Conservation (phyloP, 257 asterid species). For the Knoxia roxburghii region DNA sequence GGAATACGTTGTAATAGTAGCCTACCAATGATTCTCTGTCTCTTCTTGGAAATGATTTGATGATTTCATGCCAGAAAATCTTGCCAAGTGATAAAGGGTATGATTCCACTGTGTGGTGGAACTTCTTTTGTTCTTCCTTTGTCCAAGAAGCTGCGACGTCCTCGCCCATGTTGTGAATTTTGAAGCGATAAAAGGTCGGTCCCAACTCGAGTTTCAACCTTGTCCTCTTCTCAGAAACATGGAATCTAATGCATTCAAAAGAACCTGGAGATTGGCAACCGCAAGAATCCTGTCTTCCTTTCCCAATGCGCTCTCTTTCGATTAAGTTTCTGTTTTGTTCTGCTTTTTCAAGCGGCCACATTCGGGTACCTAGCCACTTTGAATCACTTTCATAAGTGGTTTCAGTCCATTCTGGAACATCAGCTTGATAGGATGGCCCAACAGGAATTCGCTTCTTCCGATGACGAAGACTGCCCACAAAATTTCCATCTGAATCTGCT, state of each 20-base stretch:
- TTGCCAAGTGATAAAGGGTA: slow-evolving; percentile 20
- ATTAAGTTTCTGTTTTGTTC: slow-evolving; percentile 28
- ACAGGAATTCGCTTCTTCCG: slow-evolving; percentile 8
- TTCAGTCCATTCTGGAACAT: slow-evolving; percentile 21
- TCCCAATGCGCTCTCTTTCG: slow-evolving; percentile 39
- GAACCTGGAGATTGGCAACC: slow-evolving; percentile 39
- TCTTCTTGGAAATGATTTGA: slow-evolving; percentile 26
- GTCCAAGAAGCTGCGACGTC: slow-evolving; percentile 33
- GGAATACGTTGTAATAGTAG: slow-evolving; percentile 35
- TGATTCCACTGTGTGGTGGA: slow-evolving; percentile 24
- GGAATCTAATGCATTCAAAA: slow-evolving; percentile 33
- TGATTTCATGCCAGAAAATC: slow-evolving; percentile 36
- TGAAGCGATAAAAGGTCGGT: slow-evolving; percentile 30
- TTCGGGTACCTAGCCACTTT: slow-evolving; percentile 34
- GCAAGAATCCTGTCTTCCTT: slow-evolving; percentile 40
- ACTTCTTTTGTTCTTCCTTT: slow-evolving; percentile 29
- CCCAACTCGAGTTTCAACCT: slow-evolving; percentile 35
- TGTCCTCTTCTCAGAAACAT: slow-evolving; percentile 27
- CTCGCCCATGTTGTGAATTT: slow-evolving; percentile 30
- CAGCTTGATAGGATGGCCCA: slow-evolving; percentile 15
- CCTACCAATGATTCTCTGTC: slow-evolving; percentile 23
- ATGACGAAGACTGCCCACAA: neutral
- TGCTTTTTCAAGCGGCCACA: slow-evolving; percentile 33
- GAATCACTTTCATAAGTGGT: slow-evolving; percentile 37
- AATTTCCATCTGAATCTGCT: slow-evolving; percentile 3